Evolutionary conservation across 371 early-diverging fungal species (phyloP).

Genomic region (Mortierella polycephala): DNA sequence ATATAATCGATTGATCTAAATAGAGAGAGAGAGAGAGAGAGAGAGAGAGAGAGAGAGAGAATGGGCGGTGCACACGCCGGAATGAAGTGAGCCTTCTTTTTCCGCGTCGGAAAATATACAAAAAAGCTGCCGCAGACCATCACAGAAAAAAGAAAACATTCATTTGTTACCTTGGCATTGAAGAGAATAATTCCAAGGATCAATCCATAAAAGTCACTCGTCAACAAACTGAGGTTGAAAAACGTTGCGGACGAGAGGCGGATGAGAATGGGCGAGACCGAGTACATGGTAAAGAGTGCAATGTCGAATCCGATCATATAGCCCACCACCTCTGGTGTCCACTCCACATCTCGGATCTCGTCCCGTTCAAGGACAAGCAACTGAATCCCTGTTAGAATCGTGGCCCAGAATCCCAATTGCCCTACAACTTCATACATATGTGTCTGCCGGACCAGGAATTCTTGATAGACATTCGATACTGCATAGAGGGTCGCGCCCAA

Average conservation of each 20-base stretch:
- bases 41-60: background rate
- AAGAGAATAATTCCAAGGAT: slow-evolving; percentile 75
- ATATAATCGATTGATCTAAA: slow-evolving; percentile 61
- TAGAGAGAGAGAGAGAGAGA: background rate
- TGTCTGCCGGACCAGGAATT: slow-evolving; percentile 70
- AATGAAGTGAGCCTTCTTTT: no score
- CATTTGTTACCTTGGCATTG: slow-evolving; percentile 49
- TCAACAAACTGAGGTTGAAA: slow-evolving; percentile 78
- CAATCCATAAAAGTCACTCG: slow-evolving; percentile 79
- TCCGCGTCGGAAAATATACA: no score
- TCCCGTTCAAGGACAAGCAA: slow-evolving; percentile 69
- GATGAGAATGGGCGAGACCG: slow-evolving; percentile 73
- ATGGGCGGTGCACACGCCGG: no score
- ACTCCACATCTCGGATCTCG: slow-evolving; percentile 53
- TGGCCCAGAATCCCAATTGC: slow-evolving; percentile 75
- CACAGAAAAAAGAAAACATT: background rate
- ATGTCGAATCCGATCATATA: slow-evolving; percentile 68
- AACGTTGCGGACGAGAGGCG: slow-evolving; percentile 74
- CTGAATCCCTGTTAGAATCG: slow-evolving; percentile 74
- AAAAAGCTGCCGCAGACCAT: background rate
- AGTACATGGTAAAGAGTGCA: slow-evolving; percentile 74
- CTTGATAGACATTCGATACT: slow-evolving; percentile 74
- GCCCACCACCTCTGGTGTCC: slow-evolving; percentile 62
- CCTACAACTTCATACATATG: slow-evolving; percentile 78
- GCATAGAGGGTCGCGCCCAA: slow-evolving; percentile 77